phyloP scores from a whole-genome alignment of 2,329 filamentous ascomycete species.

The Penicillium sp. region DNA sequence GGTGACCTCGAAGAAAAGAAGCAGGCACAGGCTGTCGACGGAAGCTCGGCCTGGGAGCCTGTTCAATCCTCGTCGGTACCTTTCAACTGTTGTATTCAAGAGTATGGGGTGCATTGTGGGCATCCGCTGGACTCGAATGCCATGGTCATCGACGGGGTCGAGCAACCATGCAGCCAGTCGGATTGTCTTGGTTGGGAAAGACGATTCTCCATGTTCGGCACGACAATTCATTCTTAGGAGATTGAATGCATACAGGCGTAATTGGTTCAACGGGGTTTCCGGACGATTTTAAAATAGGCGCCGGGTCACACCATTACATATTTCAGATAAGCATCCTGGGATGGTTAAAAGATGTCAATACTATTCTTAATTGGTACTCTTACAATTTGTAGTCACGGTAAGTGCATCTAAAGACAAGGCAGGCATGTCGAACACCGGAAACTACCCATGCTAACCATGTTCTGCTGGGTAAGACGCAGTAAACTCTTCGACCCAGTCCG shows the following conservation, averaged over 20 bases:
- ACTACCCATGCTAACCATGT: not conserved
- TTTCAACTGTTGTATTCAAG: conserved; percentile 68
- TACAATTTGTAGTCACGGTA: not conserved
- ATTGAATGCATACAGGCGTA: not conserved
- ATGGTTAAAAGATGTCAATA: not conserved
- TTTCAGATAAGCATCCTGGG: not conserved
- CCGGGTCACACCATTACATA: not conserved
- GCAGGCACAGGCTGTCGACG: conserved; percentile 27
- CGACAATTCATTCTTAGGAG: conserved; percentile 49
- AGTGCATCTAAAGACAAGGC: not conserved
- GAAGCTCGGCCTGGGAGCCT: conserved; percentile 15
- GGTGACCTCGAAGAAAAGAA: conserved; percentile 78
- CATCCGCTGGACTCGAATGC: conserved; percentile 37
- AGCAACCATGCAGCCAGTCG: conserved; percentile 38
- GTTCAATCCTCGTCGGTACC: conserved; percentile 52
- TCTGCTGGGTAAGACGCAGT: not conserved
- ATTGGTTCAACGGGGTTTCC: not conserved
- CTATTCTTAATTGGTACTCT: not conserved
- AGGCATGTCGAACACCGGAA: not conserved
- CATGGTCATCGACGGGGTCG: conserved; percentile 40
- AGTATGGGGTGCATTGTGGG: conserved; percentile 60
- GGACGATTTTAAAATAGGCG: not conserved
- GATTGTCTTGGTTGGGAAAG: conserved; percentile 57
- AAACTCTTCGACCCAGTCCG: not conserved
- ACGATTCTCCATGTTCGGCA: conserved; percentile 64